A percentile compares a stretch with the other conserved stretches of the same genome.
These are phyloP conservation scores for Triangularia verruculosa DNA, from an alignment of 2,329 filamentous ascomycete species.

Conservation along the genomic window DNA sequence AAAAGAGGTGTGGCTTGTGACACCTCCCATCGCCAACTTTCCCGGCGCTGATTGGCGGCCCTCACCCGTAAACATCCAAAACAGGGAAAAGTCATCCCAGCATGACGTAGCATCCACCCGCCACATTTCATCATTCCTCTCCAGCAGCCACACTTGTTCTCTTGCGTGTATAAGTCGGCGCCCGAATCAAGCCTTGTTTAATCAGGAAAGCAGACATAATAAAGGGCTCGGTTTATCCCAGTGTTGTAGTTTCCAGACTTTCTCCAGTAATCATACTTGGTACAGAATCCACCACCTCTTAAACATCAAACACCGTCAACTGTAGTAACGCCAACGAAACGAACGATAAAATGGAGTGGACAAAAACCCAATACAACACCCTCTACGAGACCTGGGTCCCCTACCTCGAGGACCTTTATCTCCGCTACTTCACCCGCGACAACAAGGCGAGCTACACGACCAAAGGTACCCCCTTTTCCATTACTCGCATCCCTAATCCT, in stretches of 20 bases:
- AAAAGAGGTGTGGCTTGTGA: neutral
- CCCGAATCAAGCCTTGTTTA: neutral
- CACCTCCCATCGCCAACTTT: neutral
- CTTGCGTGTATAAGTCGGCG: neutral
- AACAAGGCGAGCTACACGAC: constrained; percentile 72
- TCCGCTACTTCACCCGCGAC: constrained; percentile 70
- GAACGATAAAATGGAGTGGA: constrained; percentile 45
- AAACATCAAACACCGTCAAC: neutral
- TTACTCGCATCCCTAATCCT: neutral
- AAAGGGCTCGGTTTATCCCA: neutral
- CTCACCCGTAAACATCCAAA: neutral
- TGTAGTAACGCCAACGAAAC: neutral
- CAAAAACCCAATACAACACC: constrained; percentile 62
- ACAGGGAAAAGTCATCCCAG: neutral
- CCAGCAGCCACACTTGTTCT: neutral
- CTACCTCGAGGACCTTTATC: constrained; percentile 71
- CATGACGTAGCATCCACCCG: neutral
- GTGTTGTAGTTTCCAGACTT: neutral
- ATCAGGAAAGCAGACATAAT: neutral
- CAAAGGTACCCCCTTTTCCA: constrained; percentile 50
- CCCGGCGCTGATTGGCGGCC: neutral
- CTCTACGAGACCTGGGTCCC: constrained; percentile 75
- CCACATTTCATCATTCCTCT: neutral
- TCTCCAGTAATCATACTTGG: too few species aligned
- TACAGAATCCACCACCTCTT: too few species aligned